phyloP scores from a whole-genome alignment of 805 yeast species.

The Debaryomyces castellii region DNA sequence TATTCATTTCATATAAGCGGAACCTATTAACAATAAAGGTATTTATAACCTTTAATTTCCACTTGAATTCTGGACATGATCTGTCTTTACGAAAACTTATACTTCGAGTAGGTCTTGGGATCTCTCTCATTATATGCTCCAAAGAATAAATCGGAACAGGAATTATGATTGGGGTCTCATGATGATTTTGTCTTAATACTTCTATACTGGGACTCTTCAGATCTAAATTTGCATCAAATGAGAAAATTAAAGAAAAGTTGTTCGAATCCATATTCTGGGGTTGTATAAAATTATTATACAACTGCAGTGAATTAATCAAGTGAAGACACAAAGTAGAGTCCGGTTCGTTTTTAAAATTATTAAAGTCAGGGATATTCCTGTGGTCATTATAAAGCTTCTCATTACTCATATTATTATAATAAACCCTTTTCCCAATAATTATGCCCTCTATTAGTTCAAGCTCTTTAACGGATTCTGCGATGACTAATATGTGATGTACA shows the following conservation, averaged over 20 bases:
- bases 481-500: slow-evolving; percentile 35
- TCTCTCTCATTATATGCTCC: slow-evolving; percentile 25
- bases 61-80: slow-evolving; percentile 20
- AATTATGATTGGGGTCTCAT: slow-evolving; percentile 31
- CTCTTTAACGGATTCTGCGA: slow-evolving; percentile 65
- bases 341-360: not conserved
- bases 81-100: slow-evolving; percentile 13
- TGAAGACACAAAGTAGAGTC: slow-evolving; percentile 17
- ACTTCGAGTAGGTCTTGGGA: slow-evolving; percentile 20
- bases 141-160: slow-evolving; percentile 36
- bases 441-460: slow-evolving; percentile 77
- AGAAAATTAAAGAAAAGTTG: slow-evolving; percentile 29
- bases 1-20: slow-evolving; percentile 16
- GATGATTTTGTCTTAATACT: slow-evolving; percentile 20
- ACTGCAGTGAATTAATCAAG: slow-evolving; percentile 30
- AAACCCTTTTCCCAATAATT: slow-evolving; percentile 66
- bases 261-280: slow-evolving; percentile 14
- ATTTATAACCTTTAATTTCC: slow-evolving; percentile 32
- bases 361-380: slow-evolving; percentile 15
- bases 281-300: slow-evolving; percentile 31
- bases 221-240: slow-evolving; percentile 36
- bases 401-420: slow-evolving; percentile 68
- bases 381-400: slow-evolving; percentile 51
- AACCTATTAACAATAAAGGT: slow-evolving; percentile 29
- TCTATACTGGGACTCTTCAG: slow-evolving; percentile 35